Conservation (phyloP, 345 rosid species). For the Streptanthus diversifolius region DNA sequence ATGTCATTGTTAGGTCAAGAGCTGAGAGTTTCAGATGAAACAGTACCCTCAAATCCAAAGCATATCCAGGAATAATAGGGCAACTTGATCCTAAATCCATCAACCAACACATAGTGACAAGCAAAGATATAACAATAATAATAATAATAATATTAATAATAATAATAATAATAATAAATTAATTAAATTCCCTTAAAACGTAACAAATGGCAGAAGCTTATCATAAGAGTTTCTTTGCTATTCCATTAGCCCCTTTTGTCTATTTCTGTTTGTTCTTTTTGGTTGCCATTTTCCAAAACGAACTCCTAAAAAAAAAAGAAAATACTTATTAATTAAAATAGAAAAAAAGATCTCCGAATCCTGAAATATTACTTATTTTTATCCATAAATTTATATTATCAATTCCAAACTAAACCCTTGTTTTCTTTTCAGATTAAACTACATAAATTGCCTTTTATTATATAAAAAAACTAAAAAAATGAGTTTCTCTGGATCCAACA, state of each 20-base stretch:
- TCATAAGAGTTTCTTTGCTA: background rate
- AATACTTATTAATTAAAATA: background rate
- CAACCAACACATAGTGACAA: slow-evolving; percentile 10
- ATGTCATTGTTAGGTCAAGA: slow-evolving; percentile 1
- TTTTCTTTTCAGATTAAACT: too few species aligned
- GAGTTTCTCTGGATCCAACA: too few species aligned
- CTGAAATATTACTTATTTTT: background rate
- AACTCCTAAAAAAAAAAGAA: background rate
- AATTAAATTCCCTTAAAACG: background rate
- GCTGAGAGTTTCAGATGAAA: background rate
- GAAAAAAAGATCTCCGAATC: background rate
- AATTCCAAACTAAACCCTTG: background rate
- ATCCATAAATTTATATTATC: background rate
- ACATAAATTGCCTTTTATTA: too few species aligned
- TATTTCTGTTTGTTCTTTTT: slow-evolving; percentile 1
- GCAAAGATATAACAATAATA: background rate
- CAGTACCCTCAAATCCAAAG: background rate
- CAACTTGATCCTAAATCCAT: background rate
- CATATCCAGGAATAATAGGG: background rate
- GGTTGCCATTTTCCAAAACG: background rate
- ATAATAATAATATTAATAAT: background rate
- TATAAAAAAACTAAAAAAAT: too few species aligned
- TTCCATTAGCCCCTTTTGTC: background rate
- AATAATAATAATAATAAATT: background rate
- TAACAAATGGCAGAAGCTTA: slow-evolving; percentile 4